Base-by-base conservation (phyloP, 2,329 filamentous ascomycete species). In the Pyrenochaeta sp. region DNA sequence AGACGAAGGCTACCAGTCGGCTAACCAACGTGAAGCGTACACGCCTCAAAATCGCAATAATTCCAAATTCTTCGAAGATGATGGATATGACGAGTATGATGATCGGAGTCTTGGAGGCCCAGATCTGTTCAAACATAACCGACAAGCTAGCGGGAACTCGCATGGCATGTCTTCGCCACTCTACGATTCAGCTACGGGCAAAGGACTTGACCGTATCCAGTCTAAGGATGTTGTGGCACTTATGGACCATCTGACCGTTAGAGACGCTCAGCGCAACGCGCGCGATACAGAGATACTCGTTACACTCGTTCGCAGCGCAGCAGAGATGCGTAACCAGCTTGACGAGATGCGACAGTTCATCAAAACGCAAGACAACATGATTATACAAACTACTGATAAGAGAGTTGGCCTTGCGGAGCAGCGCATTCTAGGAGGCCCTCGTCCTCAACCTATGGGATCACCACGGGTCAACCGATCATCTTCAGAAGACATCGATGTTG, bases 231-330 rank as follows among this genome's bases (percentile, higher is more conserved):
- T 99, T 60, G 88, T 99, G 53, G 90, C 93, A 17, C 77, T 99
- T 48, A 99, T 99, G 94, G 93, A 99, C 67, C 94, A 99, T 72
- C 85, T 99, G 51, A 97, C 95, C 68, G 94, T 97, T 52, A 88
- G 94, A 23, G 94, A 99, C 74, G 94, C 93, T 27, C 93, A 97
- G 74, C 87, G 94, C 47, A 97, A 94, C 72, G 94, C 94, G 31
- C 84, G 94, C 30, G 94, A 99, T 63, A 97, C 94, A 0, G 94
- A 99, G 72, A 96, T 99, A 41, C 78, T 99, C 13, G 90, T 96
- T 32, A 93, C 94, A 0, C 83, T 99, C 21, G 94, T 99, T 49
- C 87, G 93, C 47, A 92, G 91, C 41, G 93, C 94, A 3, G 87
- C 94, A 9, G 94, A 99, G 73, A 97, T 97, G 92, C 90, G 93